These are phyloP conservation scores for Tricholoma terreum DNA, from an alignment of 768 basidiomycete species.

Conservation along the genomic window DNA sequence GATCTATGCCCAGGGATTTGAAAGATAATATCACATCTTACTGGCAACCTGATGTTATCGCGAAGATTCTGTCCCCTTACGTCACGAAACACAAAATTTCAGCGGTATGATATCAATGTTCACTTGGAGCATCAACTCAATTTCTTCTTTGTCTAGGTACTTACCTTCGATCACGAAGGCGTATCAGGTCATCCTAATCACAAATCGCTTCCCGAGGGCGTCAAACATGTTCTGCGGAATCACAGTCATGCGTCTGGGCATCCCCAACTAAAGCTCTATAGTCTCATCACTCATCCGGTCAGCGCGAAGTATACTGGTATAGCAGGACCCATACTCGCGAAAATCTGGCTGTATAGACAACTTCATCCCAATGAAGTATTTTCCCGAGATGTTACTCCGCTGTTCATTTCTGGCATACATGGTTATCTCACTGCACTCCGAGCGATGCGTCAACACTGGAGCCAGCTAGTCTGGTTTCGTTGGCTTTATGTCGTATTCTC, in stretches of 20 bases:
- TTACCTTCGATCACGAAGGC: slow-evolving; percentile 80
- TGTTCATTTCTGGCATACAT: slow-evolving; percentile 55
- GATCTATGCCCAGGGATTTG: slow-evolving; percentile 41
- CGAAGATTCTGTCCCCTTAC: slow-evolving; percentile 56
- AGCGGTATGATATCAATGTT: slow-evolving; percentile 44
- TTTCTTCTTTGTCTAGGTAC: slow-evolving; percentile 49
- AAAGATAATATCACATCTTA: slow-evolving; percentile 67
- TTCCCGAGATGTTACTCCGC: slow-evolving; percentile 21
- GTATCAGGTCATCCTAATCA: slow-evolving; percentile 90
- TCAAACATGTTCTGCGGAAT: slow-evolving; percentile 38
- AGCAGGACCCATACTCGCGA: slow-evolving; percentile 49
- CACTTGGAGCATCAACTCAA: slow-evolving; percentile 2
- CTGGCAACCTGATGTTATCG: slow-evolving; percentile 65
- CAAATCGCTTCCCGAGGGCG: slow-evolving; percentile 60
- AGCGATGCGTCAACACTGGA: slow-evolving; percentile 71
- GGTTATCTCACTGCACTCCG: slow-evolving; percentile 55
- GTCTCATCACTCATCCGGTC: slow-evolving; percentile 57
- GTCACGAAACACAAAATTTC: slow-evolving; percentile 57
- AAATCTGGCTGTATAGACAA: slow-evolving; percentile 36
- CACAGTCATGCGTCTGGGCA: slow-evolving; percentile 17
- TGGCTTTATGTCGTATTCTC: slow-evolving; percentile 81
- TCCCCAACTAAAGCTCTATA: slow-evolving; percentile 44
- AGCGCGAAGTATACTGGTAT: slow-evolving; percentile 59
- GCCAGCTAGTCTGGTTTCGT: slow-evolving; percentile 87
- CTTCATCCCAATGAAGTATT: not conserved